Conservation (phyloP, 2,329 filamentous ascomycete species). For the Hypoxylon sp. region DNA sequence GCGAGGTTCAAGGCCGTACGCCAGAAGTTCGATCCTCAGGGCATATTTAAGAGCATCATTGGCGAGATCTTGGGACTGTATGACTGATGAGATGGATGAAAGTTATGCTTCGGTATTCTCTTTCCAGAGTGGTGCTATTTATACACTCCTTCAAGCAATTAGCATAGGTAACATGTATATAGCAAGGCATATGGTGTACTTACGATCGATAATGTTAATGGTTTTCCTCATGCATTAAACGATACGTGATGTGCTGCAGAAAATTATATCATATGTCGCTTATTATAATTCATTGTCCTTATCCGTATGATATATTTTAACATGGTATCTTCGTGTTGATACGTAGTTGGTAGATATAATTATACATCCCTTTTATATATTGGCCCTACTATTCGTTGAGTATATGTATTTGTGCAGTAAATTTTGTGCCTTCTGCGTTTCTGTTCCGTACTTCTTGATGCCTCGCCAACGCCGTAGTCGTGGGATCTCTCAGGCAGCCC, state of each 20-base stretch:
- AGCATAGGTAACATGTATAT: slow-evolving; percentile 1
- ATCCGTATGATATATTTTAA: neutral
- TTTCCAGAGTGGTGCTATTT: neutral
- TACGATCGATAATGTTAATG: slow-evolving; percentile 29
- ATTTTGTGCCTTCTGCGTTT: neutral
- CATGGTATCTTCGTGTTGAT: neutral
- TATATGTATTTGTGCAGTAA: neutral
- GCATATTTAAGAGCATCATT: slow-evolving; percentile 63
- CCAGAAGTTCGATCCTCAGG: slow-evolving; percentile 64
- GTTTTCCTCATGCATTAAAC: neutral
- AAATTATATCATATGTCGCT: neutral
- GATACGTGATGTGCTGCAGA: neutral
- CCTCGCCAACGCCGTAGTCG: neutral
- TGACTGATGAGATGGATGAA: slow-evolving; percentile 37
- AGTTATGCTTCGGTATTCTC: neutral
- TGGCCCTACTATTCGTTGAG: neutral
- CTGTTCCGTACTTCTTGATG: neutral
- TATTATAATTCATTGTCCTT: neutral
- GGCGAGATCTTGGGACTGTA: slow-evolving; percentile 66
- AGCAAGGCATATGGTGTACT: slow-evolving; percentile 16
- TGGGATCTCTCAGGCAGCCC: neutral
- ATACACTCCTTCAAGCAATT: neutral
- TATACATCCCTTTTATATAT: neutral
- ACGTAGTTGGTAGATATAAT: neutral
- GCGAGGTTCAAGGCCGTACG: slow-evolving; percentile 64